These are phyloP conservation scores for Hymenoscyphus scutula DNA, from an alignment of 2,329 filamentous ascomycete genomes.

Conservation along the genomic window DNA sequence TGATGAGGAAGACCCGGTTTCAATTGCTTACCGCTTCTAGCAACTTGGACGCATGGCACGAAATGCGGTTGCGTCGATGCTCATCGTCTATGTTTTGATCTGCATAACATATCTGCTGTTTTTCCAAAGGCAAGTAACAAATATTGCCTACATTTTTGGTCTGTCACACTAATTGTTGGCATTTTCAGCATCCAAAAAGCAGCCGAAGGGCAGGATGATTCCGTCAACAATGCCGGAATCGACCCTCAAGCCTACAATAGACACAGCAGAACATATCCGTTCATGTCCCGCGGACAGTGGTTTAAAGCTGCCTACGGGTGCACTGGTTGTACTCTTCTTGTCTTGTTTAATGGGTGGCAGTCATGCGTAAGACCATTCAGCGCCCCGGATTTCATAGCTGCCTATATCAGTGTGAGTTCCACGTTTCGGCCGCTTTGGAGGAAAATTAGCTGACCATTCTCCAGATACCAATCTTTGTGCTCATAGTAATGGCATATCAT, in stretches of 20 bases:
- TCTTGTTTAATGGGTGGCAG: slow-evolving; percentile 21
- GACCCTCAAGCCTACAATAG: slow-evolving; percentile 8
- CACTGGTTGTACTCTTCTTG: slow-evolving; percentile 15
- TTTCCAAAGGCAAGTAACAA: slow-evolving; percentile 21
- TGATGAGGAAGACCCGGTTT: neutral
- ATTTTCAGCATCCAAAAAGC: slow-evolving; percentile 12
- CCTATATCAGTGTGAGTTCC: slow-evolving; percentile 18
- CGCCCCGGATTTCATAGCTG: slow-evolving; percentile 17
- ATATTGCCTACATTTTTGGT: neutral
- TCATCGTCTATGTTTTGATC: slow-evolving; percentile 39
- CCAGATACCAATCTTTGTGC: neutral
- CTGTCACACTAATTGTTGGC: neutral
- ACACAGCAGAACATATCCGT: slow-evolving; percentile 16
- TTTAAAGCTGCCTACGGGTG: slow-evolving; percentile 17
- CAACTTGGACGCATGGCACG: slow-evolving; percentile 38
- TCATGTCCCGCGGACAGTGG: slow-evolving; percentile 22
- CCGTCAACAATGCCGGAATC: slow-evolving; percentile 3
- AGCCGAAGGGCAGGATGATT: slow-evolving; percentile 2
- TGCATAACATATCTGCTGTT: slow-evolving; percentile 38
- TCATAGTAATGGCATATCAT: neutral
- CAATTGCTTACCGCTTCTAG: slow-evolving; percentile 25
- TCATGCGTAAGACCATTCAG: slow-evolving; percentile 20
- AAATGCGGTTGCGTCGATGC: slow-evolving; percentile 38
- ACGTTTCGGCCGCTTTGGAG: neutral
- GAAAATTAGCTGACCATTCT: neutral